A percentile compares a stretch with the other conserved stretches of the same genome.
Evolutionary conservation across 192 early-diverging fungal genomes (phyloP).

Genomic region (Ramicandelaber brevisporus): DNA sequence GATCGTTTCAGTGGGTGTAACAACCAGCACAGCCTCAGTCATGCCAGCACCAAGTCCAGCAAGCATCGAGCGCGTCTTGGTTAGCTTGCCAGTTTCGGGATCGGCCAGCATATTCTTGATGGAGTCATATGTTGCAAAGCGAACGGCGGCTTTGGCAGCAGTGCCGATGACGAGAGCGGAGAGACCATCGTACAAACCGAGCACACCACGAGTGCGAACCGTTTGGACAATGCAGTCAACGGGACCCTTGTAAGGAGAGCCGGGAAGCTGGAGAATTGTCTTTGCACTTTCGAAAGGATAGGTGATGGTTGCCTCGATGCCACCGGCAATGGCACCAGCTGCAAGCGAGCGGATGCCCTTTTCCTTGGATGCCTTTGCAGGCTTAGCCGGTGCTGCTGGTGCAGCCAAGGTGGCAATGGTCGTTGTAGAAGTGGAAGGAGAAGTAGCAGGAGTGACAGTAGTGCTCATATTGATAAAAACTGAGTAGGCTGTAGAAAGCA

Average conservation of each 20-base stretch:
- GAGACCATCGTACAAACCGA: conserved; percentile 63
- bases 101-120: conserved; percentile 47
- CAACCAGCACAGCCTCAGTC: conserved; percentile 64
- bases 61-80: conserved; percentile 32
- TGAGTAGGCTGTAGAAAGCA: too few relatives aligned
- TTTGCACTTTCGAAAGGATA: conserved; percentile 95
- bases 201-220: conserved; percentile 37
- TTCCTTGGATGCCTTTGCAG: too few relatives aligned
- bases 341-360: conserved; percentile 44
- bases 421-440: too few relatives aligned
- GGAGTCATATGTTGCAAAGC: conserved; percentile 79
- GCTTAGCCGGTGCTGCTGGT: too few relatives aligned
- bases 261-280: conserved; percentile 17
- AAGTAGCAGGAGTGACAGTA: too few relatives aligned
- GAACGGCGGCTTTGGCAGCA: conserved; percentile 73
- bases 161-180: conserved; percentile 81
- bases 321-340: conserved; percentile 71
- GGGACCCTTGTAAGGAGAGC: conserved; percentile 41
- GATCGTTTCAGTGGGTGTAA: conserved; percentile 85
- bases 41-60: conserved; percentile 74
- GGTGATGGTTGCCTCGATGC: conserved; percentile 68
- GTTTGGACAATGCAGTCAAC: conserved; percentile 53
- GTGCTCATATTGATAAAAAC: too few relatives aligned
- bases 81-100: conserved; percentile 39
- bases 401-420: too few relatives aligned